Percentiles rank a stretch among this genome's conserved stretches.
Conservation (phyloP, 2,329 filamentous ascomycete genomes). For the Beauveria pseudobassiana region DNA sequence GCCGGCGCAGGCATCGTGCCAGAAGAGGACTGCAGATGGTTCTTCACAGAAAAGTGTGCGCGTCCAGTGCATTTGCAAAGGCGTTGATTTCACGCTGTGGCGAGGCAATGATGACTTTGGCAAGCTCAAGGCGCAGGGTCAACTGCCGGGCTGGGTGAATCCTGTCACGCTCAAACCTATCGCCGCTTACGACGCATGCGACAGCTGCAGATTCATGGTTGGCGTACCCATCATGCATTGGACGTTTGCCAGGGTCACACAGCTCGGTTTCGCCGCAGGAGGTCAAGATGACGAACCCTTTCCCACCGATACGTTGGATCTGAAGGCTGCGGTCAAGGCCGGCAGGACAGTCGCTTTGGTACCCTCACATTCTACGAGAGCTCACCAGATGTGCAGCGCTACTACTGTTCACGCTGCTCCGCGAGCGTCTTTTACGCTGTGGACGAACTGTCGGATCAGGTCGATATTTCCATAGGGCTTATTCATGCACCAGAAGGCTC, state of each 20-base stretch:
- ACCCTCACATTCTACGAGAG: constrained; percentile 37
- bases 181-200: constrained; percentile 35
- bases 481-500: constrained; percentile 37
- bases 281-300: not conserved
- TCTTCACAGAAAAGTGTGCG: constrained; percentile 21
- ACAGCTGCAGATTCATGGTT: constrained; percentile 36
- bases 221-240: constrained; percentile 38
- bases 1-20: constrained; percentile 17
- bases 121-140: constrained; percentile 19
- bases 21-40: constrained; percentile 14
- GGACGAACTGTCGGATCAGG: constrained; percentile 28
- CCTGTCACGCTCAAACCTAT: constrained; percentile 32
- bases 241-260: constrained; percentile 33
- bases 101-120: constrained; percentile 22
- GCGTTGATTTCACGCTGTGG: constrained; percentile 34
- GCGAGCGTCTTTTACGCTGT: constrained; percentile 38
- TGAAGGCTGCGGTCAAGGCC: constrained; percentile 28
- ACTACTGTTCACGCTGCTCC: constrained; percentile 41
- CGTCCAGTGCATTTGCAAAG: constrained; percentile 38
- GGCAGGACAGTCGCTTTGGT: constrained; percentile 29
- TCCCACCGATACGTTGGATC: constrained; percentile 13
- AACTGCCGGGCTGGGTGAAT: constrained; percentile 36
- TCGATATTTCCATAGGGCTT: constrained; percentile 38
- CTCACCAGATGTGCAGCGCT: constrained; percentile 36
- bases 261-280: constrained; percentile 27